Evolutionary conservation across 148 eudicot species (phyloP), one percentile per base, ranked within the genome.

Genomic region (Heliosperma pusillum): DNA sequence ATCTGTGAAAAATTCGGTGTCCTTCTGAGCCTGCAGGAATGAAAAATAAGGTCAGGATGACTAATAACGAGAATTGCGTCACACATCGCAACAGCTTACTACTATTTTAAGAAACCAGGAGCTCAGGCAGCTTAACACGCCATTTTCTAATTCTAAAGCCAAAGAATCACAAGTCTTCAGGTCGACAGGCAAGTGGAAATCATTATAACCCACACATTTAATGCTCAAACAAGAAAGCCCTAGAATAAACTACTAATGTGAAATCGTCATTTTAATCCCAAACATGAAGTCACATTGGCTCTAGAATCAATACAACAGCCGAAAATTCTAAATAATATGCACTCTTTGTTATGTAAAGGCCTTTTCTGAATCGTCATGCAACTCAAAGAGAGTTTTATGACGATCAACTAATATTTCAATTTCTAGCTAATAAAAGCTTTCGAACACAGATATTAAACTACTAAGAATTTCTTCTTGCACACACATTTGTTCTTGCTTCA

Each of bases 1-100:
- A 44, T 87, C 97, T 7, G 96, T 89, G 83, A 93, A 93, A 77
- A 90, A 89, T 8, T 90, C 97, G 7, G 84, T 42, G 65, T 87
- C 91, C 72, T 89, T 90, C n/a, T 62, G 66, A 66, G 80, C 83
- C 97, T 93, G 80, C 55, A 75, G 58, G 72, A 71, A n/a, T 67
- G 40, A 27, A 40, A 62, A 63, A 33, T 36, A 21, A 44, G 63
- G 62, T 30, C 55, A 50, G 68, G 53, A 50, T 9, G 10, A 47
- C 55, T 3, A 50, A 50, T 50, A 50, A 15, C 13, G 55, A 50
- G 13, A 50, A 50, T 15, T 3, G 55, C 3, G 55, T 13, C 12
- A 17, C 55, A 50, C 19, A 50, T 50, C 13, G 55, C 55, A 50
- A 50, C 17, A 16, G 17, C 55, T 12, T 16, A 10, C 15, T 4